Evolutionary conservation across 2,329 filamentous ascomycete species (phyloP).

Genomic region (Tolypocladium nubicola): DNA sequence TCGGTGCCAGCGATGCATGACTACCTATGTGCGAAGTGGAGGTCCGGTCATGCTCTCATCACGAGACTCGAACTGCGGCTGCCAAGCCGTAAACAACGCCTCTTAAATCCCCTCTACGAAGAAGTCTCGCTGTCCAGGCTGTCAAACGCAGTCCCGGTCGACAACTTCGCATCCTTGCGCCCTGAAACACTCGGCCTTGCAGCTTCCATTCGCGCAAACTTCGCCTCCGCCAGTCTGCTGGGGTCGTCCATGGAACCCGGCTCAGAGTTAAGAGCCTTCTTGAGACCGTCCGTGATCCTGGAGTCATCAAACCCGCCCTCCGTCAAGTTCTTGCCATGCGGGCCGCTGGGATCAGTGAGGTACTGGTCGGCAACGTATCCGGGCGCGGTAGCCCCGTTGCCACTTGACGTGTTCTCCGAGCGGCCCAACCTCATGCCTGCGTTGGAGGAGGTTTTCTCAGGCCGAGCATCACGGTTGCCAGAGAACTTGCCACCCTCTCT

Average conservation of each 20-base stretch:
- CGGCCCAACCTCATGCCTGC: neutral
- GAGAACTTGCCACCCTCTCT: constrained; percentile 48
- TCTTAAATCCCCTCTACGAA: constrained; percentile 7
- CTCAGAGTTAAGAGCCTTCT: constrained; percentile 29
- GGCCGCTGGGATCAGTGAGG: constrained; percentile 18
- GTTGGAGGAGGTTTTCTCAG: constrained; percentile 9
- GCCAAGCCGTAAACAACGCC: neutral
- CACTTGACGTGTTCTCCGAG: constrained; percentile 3
- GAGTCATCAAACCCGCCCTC: constrained; percentile 24
- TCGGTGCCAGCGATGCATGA: neutral
- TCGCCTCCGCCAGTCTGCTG: constrained; percentile 30
- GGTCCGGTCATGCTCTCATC: neutral
- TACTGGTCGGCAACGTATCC: constrained; percentile 26
- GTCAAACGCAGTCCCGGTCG: constrained; percentile 19
- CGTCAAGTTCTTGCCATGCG: constrained; percentile 33
- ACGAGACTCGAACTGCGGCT: too few relatives aligned
- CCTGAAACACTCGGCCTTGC: constrained; percentile 12
- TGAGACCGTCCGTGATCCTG: constrained; percentile 22
- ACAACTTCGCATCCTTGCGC: constrained; percentile 13
- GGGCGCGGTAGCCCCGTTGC: constrained; percentile 19
- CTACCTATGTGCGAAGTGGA: too few relatives aligned
- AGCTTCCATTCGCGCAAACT: constrained; percentile 20
- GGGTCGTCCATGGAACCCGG: constrained; percentile 39
- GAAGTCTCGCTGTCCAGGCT: constrained; percentile 15
- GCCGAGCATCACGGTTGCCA: constrained; percentile 40